Conservation (phyloP, 208 protist species). For the Trypanosomatidae sp. region DNA sequence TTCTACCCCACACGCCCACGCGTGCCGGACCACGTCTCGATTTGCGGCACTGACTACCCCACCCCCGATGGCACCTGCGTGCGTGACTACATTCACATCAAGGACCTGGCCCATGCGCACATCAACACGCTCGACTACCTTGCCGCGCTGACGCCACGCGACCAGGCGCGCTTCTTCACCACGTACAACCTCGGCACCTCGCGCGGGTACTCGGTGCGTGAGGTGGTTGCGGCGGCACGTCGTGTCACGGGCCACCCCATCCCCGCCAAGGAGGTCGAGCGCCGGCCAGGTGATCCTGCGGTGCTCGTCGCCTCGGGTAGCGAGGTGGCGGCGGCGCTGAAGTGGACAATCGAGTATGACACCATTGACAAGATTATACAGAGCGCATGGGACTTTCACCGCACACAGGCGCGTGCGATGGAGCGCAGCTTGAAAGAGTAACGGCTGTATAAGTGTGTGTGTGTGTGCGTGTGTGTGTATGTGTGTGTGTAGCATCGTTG, state of each 20-base stretch:
- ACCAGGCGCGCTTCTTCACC: conserved; percentile 41
- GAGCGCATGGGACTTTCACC: conserved; percentile 69
- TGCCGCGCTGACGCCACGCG: conserved; percentile 11
- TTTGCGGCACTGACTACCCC: conserved; percentile 91
- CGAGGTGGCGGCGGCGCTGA: conserved; percentile 39
- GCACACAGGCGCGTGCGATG: conserved; percentile 39
- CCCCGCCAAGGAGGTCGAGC: conserved; percentile 50
- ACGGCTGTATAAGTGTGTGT: background rate
- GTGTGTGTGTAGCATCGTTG: too few species aligned
- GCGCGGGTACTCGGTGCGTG: conserved; percentile 89
- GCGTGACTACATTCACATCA: conserved; percentile 98
- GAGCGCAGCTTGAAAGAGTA: conserved; percentile 17
- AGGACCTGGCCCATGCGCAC: conserved; percentile 93
- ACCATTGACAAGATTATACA: conserved; percentile 70
- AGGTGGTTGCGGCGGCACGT: conserved; percentile 90
- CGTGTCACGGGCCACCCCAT: conserved; percentile 87
- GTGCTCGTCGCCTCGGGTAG: conserved; percentile 58
- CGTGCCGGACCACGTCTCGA: conserved; percentile 32
- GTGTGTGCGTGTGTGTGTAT: background rate
- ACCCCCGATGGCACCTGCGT: conserved; percentile 94
- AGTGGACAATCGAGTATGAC: conserved; percentile 64
- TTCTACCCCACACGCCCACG: conserved; percentile 17
- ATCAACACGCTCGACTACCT: conserved; percentile 84
- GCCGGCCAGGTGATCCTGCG: conserved; percentile 56
- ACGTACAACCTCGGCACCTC: conserved; percentile 95